A percentile compares a stretch with the other conserved stretches of the same genome.
These are phyloP conservation scores for Irpex lacteus DNA, from an alignment of 1,284 basidiomycete species.

Conservation along the genomic window DNA sequence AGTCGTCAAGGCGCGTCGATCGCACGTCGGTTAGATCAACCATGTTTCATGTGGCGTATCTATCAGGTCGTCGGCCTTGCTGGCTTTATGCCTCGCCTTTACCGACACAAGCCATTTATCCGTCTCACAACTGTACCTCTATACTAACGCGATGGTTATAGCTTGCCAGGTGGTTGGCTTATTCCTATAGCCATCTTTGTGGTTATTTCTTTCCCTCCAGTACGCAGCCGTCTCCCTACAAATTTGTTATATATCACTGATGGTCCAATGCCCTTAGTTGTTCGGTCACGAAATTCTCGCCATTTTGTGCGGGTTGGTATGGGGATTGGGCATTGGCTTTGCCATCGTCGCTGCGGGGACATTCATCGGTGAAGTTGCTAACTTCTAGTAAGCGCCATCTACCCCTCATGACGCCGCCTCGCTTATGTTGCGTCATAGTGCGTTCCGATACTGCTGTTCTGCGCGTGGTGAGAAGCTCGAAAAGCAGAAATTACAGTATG, in stretches of 20 bases:
- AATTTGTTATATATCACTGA: not conserved
- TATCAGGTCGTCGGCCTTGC: not conserved
- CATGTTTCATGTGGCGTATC: not conserved
- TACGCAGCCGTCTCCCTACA: constrained; percentile 24
- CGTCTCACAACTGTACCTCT: not conserved
- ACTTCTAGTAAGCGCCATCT: constrained; percentile 55
- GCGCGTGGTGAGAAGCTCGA: constrained; percentile 71
- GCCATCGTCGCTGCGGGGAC: constrained; percentile 67
- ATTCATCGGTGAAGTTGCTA: constrained; percentile 66
- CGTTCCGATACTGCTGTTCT: constrained; percentile 64
- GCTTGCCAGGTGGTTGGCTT: constrained; percentile 59
- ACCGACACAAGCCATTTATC: no score
- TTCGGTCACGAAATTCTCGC: constrained; percentile 80
- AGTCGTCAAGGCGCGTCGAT: not conserved
- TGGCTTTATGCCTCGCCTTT: not conserved
- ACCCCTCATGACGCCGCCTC: not conserved
- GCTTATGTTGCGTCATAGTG: constrained; percentile 33
- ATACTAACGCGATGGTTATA: constrained; percentile 12
- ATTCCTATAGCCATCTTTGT: constrained; percentile 83
- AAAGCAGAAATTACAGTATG: constrained; percentile 69
- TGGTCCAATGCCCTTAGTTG: constrained; percentile 40
- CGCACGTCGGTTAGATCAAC: not conserved
- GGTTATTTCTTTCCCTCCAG: constrained; percentile 76
- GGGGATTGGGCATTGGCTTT: constrained; percentile 68
- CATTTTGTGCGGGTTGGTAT: constrained; percentile 75